Evolutionary conservation across 2,329 filamentous ascomycete species (phyloP).

Genomic region (Botrytis tulipae): DNA sequence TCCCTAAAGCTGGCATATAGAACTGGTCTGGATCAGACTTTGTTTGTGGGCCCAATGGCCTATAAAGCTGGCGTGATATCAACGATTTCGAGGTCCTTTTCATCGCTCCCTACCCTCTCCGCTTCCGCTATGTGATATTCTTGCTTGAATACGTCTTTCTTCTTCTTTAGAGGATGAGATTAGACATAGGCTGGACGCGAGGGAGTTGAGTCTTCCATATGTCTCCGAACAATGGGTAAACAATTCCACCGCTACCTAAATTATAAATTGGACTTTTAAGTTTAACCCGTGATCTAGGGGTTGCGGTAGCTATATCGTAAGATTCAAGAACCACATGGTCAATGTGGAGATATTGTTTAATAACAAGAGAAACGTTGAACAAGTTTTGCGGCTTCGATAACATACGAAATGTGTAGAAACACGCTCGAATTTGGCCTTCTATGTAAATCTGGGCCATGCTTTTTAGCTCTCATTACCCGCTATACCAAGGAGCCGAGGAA

Average conservation of each 20-base stretch:
- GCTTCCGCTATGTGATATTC: no score
- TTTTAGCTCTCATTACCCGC: not conserved
- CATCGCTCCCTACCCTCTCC: no score
- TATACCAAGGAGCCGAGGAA: not conserved
- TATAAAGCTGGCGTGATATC: no score
- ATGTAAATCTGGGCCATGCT: not conserved
- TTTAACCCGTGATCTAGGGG: not conserved
- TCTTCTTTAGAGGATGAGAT: not conserved
- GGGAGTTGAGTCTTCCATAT: not conserved
- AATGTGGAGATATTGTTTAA: not conserved
- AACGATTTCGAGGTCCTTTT: no score
- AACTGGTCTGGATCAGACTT: not conserved
- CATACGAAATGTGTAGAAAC: not conserved
- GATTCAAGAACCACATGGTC: not conserved
- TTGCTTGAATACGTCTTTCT: not conserved
- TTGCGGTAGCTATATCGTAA: not conserved
- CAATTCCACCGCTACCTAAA: not conserved
- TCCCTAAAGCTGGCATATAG: not conserved
- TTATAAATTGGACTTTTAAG: not conserved
- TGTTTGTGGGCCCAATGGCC: no score
- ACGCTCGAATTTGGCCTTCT: not conserved
- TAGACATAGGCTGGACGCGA: fast-evolving
- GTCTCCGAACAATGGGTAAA: not conserved
- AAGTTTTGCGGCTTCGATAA: not conserved
- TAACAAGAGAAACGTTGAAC: not conserved